Conservation (phyloP, 495 filamentous ascomycete genomes). For the Penicillium waksmanii region DNA sequence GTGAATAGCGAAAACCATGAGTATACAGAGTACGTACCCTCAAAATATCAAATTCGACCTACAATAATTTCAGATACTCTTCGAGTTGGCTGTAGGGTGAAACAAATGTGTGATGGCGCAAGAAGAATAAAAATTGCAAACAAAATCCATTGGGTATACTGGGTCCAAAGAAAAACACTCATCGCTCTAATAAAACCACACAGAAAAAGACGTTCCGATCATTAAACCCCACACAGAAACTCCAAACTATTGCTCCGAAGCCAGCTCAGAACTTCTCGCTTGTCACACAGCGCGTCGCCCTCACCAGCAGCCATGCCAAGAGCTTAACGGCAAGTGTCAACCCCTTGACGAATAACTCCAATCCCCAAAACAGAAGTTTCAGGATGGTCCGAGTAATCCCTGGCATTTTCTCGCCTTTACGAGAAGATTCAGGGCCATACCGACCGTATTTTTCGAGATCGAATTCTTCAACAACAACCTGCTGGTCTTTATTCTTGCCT, state of each 20-base stretch:
- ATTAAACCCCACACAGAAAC: not conserved
- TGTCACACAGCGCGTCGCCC: slow-evolving; percentile 40
- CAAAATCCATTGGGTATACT: slow-evolving; percentile 16
- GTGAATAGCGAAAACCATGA: too few relatives aligned
- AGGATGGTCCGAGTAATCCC: slow-evolving; percentile 38
- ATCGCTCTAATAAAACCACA: slow-evolving; percentile 1
- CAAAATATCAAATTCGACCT: not conserved
- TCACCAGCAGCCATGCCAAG: slow-evolving; percentile 46
- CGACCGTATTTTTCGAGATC: slow-evolving; percentile 51
- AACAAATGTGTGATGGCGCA: not conserved
- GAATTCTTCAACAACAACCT: slow-evolving; percentile 47
- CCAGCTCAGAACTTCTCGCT: slow-evolving; percentile 44
- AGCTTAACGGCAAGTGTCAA: slow-evolving; percentile 43
- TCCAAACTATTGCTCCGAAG: slow-evolving; percentile 5
- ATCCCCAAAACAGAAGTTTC: slow-evolving; percentile 41
- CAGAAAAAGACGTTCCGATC: not conserved
- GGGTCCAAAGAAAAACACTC: slow-evolving; percentile 1
- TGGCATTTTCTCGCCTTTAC: slow-evolving; percentile 45
- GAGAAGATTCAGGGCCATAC: slow-evolving; percentile 37
- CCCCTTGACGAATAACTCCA: slow-evolving; percentile 41
- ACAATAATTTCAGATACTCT: too few relatives aligned
- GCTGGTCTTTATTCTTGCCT: slow-evolving; percentile 26
- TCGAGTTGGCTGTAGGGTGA: not conserved
- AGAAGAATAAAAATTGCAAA: slow-evolving; percentile 4
- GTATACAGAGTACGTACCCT: too few relatives aligned